Percentiles rank a stretch among this genome's conserved stretches.
These are phyloP conservation scores for Hordeum pubiflorum DNA, from an alignment of 202 grass and related monocot species.

Conservation along the genomic window DNA sequence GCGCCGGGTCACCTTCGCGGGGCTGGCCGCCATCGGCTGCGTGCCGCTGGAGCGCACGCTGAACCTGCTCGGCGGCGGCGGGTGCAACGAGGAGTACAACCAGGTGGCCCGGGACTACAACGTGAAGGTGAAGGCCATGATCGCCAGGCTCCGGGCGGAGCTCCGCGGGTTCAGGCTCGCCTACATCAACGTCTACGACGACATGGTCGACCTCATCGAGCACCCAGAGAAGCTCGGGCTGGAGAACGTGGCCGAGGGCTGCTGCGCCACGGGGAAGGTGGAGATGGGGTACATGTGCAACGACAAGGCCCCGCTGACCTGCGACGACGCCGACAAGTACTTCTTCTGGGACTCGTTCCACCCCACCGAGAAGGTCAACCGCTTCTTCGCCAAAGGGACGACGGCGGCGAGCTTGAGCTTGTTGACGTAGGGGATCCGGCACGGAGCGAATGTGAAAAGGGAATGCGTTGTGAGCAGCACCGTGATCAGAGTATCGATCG, in stretches of 20 bases:
- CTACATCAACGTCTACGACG: conserved; percentile 47
- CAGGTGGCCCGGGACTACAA: conserved; percentile 65
- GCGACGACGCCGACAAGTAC: conserved; percentile 51
- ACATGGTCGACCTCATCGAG: conserved; percentile 42
- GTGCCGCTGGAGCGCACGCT: conserved; percentile 65
- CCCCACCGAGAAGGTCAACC: conserved; percentile 63
- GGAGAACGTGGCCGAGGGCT: conserved; percentile 76
- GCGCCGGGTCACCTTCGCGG: conserved; percentile 51
- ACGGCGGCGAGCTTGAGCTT: conserved; percentile 8
- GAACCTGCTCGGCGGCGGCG: conserved; percentile 30
- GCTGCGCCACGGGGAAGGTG: conserved; percentile 62
- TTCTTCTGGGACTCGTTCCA: conserved; percentile 91
- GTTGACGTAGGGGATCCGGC: background rate
- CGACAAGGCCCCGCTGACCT: conserved; percentile 37
- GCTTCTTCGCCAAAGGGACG: conserved; percentile 35
- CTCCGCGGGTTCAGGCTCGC: conserved; percentile 28
- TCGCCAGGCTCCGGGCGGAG: conserved; percentile 6
- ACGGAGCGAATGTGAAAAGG: background rate
- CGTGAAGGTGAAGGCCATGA: conserved; percentile 50
- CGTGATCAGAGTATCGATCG: background rate
- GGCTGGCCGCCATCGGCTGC: conserved; percentile 76
- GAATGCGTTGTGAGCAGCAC: background rate
- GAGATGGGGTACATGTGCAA: conserved; percentile 76
- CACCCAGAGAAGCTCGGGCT: conserved; percentile 53
- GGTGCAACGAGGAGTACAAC: conserved; percentile 67